Evolutionary conservation across 441 rosid genomes (phyloP).

Genomic region (Adansonia gregorii): DNA sequence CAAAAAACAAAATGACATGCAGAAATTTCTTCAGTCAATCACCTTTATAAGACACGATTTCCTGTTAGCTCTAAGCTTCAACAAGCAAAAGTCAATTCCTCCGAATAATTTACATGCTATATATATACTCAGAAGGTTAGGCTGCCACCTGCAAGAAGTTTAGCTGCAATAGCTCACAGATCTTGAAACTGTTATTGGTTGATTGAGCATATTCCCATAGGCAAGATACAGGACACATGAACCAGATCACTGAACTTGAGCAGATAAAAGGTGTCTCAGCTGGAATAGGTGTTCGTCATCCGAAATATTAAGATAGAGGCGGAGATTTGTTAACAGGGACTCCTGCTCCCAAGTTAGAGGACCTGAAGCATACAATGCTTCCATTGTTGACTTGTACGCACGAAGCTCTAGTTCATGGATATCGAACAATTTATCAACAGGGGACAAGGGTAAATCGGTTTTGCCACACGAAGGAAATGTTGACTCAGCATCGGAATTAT

Average conservation of each 20-base stretch:
- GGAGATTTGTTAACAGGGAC: conserved; percentile 42
- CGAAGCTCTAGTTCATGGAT: conserved; percentile 42
- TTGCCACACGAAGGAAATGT: conserved; percentile 28
- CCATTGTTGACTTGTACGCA: conserved; percentile 39
- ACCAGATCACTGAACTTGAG: conserved; percentile 34
- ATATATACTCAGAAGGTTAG: background rate
- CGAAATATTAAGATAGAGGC: conserved; percentile 43
- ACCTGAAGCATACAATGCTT: conserved; percentile 44
- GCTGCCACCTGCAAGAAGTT: background rate
- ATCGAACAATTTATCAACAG: conserved; percentile 1
- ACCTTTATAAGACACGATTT: conserved; percentile 15
- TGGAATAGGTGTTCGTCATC: conserved; percentile 45
- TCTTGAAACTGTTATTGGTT: too few relatives aligned
- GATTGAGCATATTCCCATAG: background rate
- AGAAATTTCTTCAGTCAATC: background rate
- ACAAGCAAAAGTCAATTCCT: background rate
- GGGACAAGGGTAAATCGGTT: conserved; percentile 9
- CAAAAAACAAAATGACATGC: conserved; percentile 5
- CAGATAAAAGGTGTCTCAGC: conserved; percentile 39
- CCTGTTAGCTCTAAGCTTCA: background rate
- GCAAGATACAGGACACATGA: background rate
- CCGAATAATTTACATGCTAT: background rate
- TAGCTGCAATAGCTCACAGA: conserved; percentile 2
- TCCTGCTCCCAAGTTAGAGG: conserved; percentile 49
- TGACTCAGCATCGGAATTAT: conserved; percentile 35